phyloP scores from a whole-genome alignment of 495 filamentous ascomycete species.

The Penicillium egyptiacum region DNA sequence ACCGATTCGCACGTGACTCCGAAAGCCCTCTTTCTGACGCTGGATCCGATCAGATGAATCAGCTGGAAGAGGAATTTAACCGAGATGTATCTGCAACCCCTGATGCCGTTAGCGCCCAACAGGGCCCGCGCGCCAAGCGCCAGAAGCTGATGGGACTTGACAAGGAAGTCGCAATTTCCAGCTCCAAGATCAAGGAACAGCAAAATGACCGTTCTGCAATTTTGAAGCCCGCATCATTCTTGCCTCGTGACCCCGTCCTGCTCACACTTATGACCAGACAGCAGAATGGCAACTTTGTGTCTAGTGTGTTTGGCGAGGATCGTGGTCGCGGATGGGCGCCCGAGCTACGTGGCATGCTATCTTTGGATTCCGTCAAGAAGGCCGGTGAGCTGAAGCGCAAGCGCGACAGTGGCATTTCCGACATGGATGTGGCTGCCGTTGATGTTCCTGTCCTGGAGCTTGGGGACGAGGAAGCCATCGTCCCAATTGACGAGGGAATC shows the following conservation, averaged over 20 bases:
- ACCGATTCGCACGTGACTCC: slow-evolving; percentile 63
- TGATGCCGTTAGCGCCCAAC: slow-evolving; percentile 56
- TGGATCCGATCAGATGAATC: slow-evolving; percentile 33
- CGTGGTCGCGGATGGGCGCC: slow-evolving; percentile 82
- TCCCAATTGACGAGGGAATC: slow-evolving; percentile 48
- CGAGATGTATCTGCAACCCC: slow-evolving; percentile 51
- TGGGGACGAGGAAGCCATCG: slow-evolving; percentile 58
- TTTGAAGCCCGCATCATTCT: slow-evolving; percentile 70
- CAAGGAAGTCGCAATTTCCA: slow-evolving; percentile 58
- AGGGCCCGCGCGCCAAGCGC: slow-evolving; percentile 71
- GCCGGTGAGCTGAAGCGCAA: slow-evolving; percentile 88
- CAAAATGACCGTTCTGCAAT: slow-evolving; percentile 79
- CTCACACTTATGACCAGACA: slow-evolving; percentile 88
- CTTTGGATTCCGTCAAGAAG: slow-evolving; percentile 73
- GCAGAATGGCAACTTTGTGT: slow-evolving; percentile 83
- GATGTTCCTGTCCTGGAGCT: slow-evolving; percentile 71
- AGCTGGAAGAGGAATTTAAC: slow-evolving; percentile 64
- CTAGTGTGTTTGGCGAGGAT: slow-evolving; percentile 69
- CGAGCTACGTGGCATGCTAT: slow-evolving; percentile 82
- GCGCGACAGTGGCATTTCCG: slow-evolving; percentile 82
- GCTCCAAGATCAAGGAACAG: slow-evolving; percentile 67
- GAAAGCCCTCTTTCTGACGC: slow-evolving; percentile 42
- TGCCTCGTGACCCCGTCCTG: slow-evolving; percentile 81
- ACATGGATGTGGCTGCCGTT: slow-evolving; percentile 65
- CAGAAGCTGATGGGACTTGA: slow-evolving; percentile 73